Conservation (phyloP, 2,329 filamentous ascomycete species). For the Emmonsia crescens region DNA sequence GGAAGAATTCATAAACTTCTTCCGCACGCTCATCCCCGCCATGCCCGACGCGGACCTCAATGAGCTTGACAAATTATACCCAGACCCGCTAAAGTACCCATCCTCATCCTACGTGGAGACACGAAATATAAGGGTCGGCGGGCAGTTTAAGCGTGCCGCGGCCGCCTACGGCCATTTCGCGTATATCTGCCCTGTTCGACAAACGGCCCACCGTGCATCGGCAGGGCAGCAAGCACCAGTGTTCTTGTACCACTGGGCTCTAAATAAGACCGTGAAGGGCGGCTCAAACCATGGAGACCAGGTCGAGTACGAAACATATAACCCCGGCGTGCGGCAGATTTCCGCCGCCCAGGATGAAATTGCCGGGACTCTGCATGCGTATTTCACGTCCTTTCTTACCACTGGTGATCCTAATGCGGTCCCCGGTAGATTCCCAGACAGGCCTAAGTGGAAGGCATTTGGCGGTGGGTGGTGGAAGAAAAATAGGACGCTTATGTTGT, state of each 20-base stretch:
- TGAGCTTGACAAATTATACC: constrained; percentile 50
- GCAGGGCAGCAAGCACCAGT: constrained; percentile 27
- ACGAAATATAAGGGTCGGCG: constrained; percentile 27
- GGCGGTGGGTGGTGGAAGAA: constrained; percentile 14
- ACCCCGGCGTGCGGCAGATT: constrained; percentile 23
- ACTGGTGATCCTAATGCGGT: constrained; percentile 36
- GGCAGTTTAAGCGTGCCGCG: constrained; percentile 43
- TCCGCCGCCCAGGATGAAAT: constrained; percentile 35
- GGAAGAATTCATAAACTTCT: constrained; percentile 50
- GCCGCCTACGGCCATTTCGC: constrained; percentile 42
- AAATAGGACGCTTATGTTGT: constrained; percentile 28
- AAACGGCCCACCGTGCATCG: constrained; percentile 34
- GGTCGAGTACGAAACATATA: constrained; percentile 38
- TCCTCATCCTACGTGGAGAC: constrained; percentile 33
- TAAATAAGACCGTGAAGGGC: constrained; percentile 33
- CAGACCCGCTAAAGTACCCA: constrained; percentile 40
- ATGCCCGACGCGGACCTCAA: constrained; percentile 44
- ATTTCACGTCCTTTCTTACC: constrained; percentile 40
- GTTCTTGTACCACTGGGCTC: constrained; percentile 46
- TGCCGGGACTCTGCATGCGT: constrained; percentile 36
- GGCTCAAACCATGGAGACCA: constrained; percentile 42
- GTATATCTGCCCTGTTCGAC: constrained; percentile 39
- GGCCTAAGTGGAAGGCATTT: constrained; percentile 31
- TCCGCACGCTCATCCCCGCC: constrained; percentile 49
- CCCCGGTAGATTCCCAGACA: constrained; percentile 17